A percentile compares a stretch with the other conserved stretches of the same genome.
These are phyloP conservation scores for Fragosphaeria purpurea DNA, from an alignment of 2,329 filamentous ascomycete species.

Conservation along the genomic window DNA sequence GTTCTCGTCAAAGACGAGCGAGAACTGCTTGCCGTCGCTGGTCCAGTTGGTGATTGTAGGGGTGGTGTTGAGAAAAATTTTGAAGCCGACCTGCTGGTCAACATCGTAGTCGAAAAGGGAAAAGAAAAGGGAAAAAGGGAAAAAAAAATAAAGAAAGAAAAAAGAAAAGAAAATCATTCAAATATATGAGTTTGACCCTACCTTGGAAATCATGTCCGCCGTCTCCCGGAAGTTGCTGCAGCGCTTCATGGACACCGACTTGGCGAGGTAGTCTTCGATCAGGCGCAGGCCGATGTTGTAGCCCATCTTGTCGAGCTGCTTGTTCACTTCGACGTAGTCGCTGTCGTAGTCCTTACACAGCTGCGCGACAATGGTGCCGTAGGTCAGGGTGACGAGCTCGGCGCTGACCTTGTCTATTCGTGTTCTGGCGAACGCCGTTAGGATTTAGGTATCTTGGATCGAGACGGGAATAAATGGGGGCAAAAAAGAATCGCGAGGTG, in stretches of 20 bases:
- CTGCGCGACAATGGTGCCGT: constrained; percentile 94
- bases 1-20: constrained; percentile 92
- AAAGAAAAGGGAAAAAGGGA: not conserved
- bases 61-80: constrained; percentile 96
- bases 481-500: too few relatives aligned
- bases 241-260: constrained; percentile 78
- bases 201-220: constrained; percentile 87
- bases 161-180: not conserved
- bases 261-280: constrained; percentile 96
- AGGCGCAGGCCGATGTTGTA: constrained; percentile 95
- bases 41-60: constrained; percentile 94
- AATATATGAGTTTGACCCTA: constrained; percentile 24
- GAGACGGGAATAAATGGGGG: not conserved
- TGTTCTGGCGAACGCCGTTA: constrained; percentile 46
- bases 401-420: constrained; percentile 97
- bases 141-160: not conserved
- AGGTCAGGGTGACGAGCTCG: constrained; percentile 92
- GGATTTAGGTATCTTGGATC: not conserved
- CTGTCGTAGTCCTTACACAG: constrained; percentile 93
- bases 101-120: not conserved
- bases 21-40: constrained; percentile 92
- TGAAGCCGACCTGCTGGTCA: constrained; percentile 72
- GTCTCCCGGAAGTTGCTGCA: constrained; percentile 93
- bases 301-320: constrained; percentile 97
- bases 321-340: constrained; percentile 92